Evolutionary conservation across 164 flowering plant species (phyloP).

Genomic region (Litsea cubeba): DNA sequence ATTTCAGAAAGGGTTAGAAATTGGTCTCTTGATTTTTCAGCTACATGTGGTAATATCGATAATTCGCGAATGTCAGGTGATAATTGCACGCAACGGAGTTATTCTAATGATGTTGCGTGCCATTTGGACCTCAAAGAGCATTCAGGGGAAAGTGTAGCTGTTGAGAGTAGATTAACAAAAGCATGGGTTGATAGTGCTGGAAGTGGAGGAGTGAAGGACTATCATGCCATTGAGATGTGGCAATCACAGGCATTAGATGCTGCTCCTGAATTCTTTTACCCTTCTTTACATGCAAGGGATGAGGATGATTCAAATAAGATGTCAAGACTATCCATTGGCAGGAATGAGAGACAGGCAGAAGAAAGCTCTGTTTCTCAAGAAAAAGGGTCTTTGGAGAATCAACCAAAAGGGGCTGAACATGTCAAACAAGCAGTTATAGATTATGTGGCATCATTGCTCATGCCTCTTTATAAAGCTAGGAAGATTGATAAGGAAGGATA

Average conservation of each 20-base stretch:
- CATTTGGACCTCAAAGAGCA: conserved; percentile 66
- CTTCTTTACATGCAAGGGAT: conserved; percentile 41
- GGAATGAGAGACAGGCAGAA: conserved; percentile 40
- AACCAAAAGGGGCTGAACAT: conserved; percentile 61
- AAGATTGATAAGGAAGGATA: conserved; percentile 91
- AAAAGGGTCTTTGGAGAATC: conserved; percentile 36
- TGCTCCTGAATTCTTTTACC: conserved; percentile 49
- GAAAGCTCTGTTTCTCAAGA: conserved; percentile 77
- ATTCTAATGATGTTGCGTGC: conserved; percentile 60
- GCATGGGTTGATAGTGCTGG: conserved; percentile 95
- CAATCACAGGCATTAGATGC: conserved; percentile 94
- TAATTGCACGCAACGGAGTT: conserved; percentile 67
- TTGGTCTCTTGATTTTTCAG: conserved; percentile 96
- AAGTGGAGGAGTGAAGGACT: conserved; percentile 74
- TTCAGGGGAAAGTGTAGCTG: conserved; percentile 88
- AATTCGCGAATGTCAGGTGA: conserved; percentile 61
- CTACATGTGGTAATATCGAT: conserved; percentile 72
- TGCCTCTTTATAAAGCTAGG: conserved; percentile 92
- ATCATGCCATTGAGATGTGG: conserved; percentile 94
- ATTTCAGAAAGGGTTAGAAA: conserved; percentile 87
- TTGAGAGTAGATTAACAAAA: conserved; percentile 63
- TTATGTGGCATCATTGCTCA: conserved; percentile 86
- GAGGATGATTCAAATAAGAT: conserved; percentile 73
- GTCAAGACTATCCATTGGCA: conserved; percentile 31
- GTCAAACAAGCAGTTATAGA: conserved; percentile 85